Base-by-base conservation (phyloP, 768 basidiomycete species). In the Tylopilus rubrobrunneus region DNA sequence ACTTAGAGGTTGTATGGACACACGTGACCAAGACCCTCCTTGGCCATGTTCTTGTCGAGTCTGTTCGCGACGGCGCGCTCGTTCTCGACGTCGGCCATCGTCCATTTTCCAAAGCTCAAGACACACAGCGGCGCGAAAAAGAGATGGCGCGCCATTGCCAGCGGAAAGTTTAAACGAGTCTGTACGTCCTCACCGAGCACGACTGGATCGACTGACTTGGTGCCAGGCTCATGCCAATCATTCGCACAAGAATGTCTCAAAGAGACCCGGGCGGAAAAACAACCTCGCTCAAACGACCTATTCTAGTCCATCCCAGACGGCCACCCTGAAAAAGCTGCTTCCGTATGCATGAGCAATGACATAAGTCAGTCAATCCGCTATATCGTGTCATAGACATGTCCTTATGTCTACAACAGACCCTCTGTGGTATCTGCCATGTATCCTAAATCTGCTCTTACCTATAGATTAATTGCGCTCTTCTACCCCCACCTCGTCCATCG, bases 101-200 rank as follows among this genome's bases (percentile, higher is more conserved):
- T 69, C 28, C 76, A 79, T 50, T 86, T 83, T 51, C 89, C 88
- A 49, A 91, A 91, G 72, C 72, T 91, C 61, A 91, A 91, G 69
- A 80, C 85, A 1, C 89, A 91, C 66, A 85, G 82, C 4, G 89
- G 88, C 10, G 80, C 89, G 23, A 90, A 90, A 73, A 91, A 91
- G 71, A 75, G 89, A 56, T 91, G 87, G 87, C 74, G 81, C 53
- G 84, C 85, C 4, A 69, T 89, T 43, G 79, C 80, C n/a, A 83
- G 80, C 25, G 80, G 83, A 43, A 66, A 74, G 15, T 91, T 89
- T 76, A 90, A 91, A 76, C 86, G 88, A 60, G 88, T 90, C 55
- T 42, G 84, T 72, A 17, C 34, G 25, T 28, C 33, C 23, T 37
- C 17, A 34, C 7, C 2, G 29, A 14, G n/a, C 19, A 3, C 45